These are phyloP conservation scores for Ustilago curta DNA, from an alignment of 1,284 basidiomycete species.

Conservation along the genomic window DNA sequence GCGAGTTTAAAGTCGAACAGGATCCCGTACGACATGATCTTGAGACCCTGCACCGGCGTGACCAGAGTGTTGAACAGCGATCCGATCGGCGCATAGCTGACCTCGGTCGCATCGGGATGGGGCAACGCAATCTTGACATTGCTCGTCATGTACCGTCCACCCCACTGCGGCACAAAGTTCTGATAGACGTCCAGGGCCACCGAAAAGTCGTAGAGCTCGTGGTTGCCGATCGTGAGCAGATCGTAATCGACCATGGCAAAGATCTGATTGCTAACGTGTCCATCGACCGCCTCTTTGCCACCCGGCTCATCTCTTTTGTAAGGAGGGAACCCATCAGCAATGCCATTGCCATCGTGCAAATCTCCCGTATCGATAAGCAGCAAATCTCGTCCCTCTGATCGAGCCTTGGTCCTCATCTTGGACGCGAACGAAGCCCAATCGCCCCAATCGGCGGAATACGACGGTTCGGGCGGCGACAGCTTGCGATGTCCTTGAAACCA, in stretches of 20 bases:
- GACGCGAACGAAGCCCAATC: slow-evolving; percentile 68
- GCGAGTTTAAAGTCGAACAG: slow-evolving; percentile 64
- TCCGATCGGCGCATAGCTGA: slow-evolving; percentile 55
- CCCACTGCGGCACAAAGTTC: slow-evolving; percentile 78
- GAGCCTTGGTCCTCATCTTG: slow-evolving; percentile 62
- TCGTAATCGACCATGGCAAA: slow-evolving; percentile 83
- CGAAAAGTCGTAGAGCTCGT: slow-evolving; percentile 84
- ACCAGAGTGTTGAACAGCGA: slow-evolving; percentile 53
- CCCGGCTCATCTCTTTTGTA: slow-evolving; percentile 44
- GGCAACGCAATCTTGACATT: slow-evolving; percentile 61
- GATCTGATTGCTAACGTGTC: slow-evolving; percentile 64
- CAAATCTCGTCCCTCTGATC: slow-evolving; percentile 61
- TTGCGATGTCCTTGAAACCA: slow-evolving; percentile 66
- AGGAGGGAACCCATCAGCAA: slow-evolving; percentile 62
- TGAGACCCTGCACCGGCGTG: slow-evolving; percentile 55
- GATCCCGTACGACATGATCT: slow-evolving; percentile 64
- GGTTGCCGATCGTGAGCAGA: slow-evolving; percentile 86
- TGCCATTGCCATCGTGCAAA: slow-evolving; percentile 66
- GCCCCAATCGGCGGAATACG: slow-evolving; percentile 66
- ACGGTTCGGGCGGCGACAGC: slow-evolving; percentile 65
- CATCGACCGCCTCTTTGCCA: slow-evolving; percentile 55
- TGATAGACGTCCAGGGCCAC: slow-evolving; percentile 82
- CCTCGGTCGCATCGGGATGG: slow-evolving; percentile 24
- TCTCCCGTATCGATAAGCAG: slow-evolving; percentile 67
- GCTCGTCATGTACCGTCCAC: slow-evolving; percentile 58